Conservation (phyloP, 2,329 filamentous ascomycete species). For the Cordyceps farinosa region DNA sequence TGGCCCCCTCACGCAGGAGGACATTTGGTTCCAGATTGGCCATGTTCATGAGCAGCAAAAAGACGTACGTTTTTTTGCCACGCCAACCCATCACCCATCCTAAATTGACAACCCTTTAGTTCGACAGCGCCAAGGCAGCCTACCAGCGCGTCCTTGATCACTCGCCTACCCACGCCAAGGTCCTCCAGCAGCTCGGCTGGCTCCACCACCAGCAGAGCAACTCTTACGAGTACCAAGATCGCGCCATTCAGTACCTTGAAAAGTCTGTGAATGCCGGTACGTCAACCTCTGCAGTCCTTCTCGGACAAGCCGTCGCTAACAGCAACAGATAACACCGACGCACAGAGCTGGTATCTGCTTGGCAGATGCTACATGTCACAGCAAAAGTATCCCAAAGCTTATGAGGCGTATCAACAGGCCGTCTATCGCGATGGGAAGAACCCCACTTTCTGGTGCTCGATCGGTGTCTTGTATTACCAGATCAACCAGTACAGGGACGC, state of each 20-base stretch:
- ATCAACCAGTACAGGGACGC: slow-evolving; percentile 99
- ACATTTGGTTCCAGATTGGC: slow-evolving; percentile 99
- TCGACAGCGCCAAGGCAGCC: slow-evolving; percentile 86
- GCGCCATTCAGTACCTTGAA: slow-evolving; percentile 94
- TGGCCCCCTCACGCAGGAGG: slow-evolving; percentile 88
- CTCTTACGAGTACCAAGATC: slow-evolving; percentile 87
- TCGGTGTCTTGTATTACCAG: slow-evolving; percentile 97
- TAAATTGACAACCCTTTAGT: slow-evolving; percentile 54
- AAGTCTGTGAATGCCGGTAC: slow-evolving; percentile 90
- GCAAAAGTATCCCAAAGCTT: slow-evolving; percentile 97
- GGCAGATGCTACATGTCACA: slow-evolving; percentile 99
- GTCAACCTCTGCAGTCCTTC: slow-evolving; percentile 30
- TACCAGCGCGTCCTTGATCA: slow-evolving; percentile 92
- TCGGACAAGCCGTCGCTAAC: slow-evolving; percentile 26
- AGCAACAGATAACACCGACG: slow-evolving; percentile 77
- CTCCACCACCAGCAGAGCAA: slow-evolving; percentile 94
- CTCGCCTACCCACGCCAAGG: slow-evolving; percentile 95
- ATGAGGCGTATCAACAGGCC: slow-evolving; percentile 97
- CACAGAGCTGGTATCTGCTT: slow-evolving; percentile 97
- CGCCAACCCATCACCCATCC: slow-evolving; percentile 22
- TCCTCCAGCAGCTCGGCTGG: slow-evolving; percentile 96
- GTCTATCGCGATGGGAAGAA: slow-evolving; percentile 97
- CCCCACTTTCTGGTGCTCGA: slow-evolving; percentile 99
- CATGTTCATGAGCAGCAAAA: slow-evolving; percentile 99
- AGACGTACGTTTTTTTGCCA: slow-evolving; percentile 64